Evolutionary conservation across 108 stramenopile genomes (phyloP).

Genomic region (Halocafeteria seosinensis): DNA sequence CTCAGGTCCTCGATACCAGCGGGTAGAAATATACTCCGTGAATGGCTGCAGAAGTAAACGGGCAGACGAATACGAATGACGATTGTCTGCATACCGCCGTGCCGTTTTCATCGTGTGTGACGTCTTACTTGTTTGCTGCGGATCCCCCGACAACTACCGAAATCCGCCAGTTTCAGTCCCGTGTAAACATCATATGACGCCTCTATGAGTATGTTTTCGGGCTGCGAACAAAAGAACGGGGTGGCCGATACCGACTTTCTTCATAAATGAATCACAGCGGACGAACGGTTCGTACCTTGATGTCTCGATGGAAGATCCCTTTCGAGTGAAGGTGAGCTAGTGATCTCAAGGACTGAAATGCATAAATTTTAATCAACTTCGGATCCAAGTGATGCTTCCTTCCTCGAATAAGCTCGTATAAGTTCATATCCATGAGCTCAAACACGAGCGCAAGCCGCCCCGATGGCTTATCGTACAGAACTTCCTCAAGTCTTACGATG

Average conservation of each 20-base stretch:
- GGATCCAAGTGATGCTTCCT: constrained; percentile 27
- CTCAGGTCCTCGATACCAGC: constrained; percentile 65
- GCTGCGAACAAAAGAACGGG: neutral
- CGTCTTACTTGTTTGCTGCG: constrained; percentile 34
- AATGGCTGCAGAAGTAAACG: constrained; percentile 35
- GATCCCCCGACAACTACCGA: constrained; percentile 58
- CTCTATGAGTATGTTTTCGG: constrained; percentile 1
- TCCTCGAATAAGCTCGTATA: constrained; percentile 65
- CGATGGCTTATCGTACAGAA: constrained; percentile 61
- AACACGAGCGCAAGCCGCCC: constrained; percentile 67
- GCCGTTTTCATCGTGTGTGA: neutral
- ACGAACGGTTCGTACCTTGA: constrained; percentile 30
- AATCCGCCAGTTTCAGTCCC: constrained; percentile 59
- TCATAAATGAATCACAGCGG: neutral
- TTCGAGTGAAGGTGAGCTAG: constrained; percentile 48
- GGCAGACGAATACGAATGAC: neutral
- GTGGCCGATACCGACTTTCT: neutral
- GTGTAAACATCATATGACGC: constrained; percentile 1
- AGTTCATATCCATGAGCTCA: constrained; percentile 64
- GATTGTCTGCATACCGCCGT: neutral
- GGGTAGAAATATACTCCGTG: constrained; percentile 66
- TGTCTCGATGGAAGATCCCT: constrained; percentile 55
- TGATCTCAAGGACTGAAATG: constrained; percentile 42
- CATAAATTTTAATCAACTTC: constrained; percentile 31
- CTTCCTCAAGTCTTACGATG: constrained; percentile 59